Base-by-base conservation (phyloP, 331 rosid genomes). In the Ulmus americana region DNA sequence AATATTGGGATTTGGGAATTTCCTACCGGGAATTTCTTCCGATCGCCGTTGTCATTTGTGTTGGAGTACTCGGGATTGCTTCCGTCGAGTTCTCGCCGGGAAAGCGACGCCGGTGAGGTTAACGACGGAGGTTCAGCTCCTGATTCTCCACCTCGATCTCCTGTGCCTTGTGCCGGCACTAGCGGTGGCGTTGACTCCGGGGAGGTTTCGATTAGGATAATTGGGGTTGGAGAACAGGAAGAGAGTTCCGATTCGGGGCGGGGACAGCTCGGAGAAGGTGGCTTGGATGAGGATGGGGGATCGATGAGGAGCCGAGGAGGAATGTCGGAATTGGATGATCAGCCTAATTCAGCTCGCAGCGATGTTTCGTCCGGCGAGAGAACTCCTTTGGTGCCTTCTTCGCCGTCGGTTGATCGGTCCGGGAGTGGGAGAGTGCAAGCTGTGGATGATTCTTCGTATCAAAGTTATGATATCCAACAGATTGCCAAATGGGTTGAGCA, bases 401-500 rank as follows among this genome's bases (percentile, higher is more conserved):
- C 77, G 52, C 74, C 84, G 7, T 48, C 79, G 4, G 55, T 71
- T 2, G 41, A 64, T 54, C 14, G 38, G 22, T 42, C 76, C 63
- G 41, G 75, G 6, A 22, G 11, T 12, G 22, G 74, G 71, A 40
- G 70, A 48, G 53, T 44, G 12, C 60, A 50, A 51, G 75, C 67
- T 47, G 78, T 73, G 28, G 85, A 76, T 65, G 91, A 80, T 77
- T 75, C 88, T 1, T 77, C 85, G 41, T 78, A 80, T 40, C 85
- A 80, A 69, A 76, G 88, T 75, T 70, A 82, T 48, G 95, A 92
- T 68, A 74, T 83, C 79, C 97, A 87, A 70, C 95, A 77, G 74
- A 66, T 81, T 62, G 95, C 90, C 0, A 83, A 82, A 64, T 84
- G 95, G 86, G 73, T 87, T 69, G 97, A 87, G 75, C 95, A 87